Conservation (phyloP, 2,329 filamentous ascomycete species). For the Samsoniella hepiali region DNA sequence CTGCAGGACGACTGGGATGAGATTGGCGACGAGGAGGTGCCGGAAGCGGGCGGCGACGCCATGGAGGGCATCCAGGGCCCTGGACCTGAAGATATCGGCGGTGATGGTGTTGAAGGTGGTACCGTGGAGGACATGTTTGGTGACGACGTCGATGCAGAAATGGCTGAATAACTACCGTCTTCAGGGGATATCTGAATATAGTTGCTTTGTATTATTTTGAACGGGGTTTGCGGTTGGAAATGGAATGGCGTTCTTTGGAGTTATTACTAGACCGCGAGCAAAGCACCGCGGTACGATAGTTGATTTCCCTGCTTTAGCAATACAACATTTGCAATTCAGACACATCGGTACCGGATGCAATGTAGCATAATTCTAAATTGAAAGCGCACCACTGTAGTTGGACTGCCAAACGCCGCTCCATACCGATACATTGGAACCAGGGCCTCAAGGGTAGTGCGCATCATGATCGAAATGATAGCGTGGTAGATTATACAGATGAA, state of each 20-base stretch:
- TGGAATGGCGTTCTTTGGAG: conserved; percentile 10
- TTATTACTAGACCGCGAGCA: not conserved
- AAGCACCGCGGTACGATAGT: too few species aligned
- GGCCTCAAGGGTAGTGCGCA: too few species aligned
- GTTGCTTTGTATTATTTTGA: not conserved
- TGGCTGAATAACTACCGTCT: conserved; percentile 40
- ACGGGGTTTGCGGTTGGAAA: not conserved
- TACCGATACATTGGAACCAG: not conserved
- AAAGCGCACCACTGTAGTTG: too few species aligned
- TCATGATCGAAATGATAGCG: too few species aligned
- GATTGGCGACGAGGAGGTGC: conserved; percentile 41
- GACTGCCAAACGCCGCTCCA: too few species aligned
- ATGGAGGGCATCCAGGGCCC: conserved; percentile 48
- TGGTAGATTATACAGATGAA: too few species aligned
- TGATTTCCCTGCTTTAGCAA: too few species aligned
- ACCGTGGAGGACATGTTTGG: conserved; percentile 55
- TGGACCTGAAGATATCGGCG: conserved; percentile 41
- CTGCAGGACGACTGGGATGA: conserved; percentile 58
- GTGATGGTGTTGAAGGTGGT: conserved; percentile 47
- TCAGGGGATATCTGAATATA: not conserved
- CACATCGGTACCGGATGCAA: too few species aligned
- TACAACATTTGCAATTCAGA: too few species aligned
- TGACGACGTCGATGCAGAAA: conserved; percentile 54
- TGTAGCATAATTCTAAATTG: too few species aligned
- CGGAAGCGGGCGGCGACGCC: conserved; percentile 39